Percentiles rank a stretch among this genome's conserved stretches.
These are phyloP conservation scores for Microcera coccophila DNA, from an alignment of 2,329 filamentous ascomycete species.

Conservation along the genomic window DNA sequence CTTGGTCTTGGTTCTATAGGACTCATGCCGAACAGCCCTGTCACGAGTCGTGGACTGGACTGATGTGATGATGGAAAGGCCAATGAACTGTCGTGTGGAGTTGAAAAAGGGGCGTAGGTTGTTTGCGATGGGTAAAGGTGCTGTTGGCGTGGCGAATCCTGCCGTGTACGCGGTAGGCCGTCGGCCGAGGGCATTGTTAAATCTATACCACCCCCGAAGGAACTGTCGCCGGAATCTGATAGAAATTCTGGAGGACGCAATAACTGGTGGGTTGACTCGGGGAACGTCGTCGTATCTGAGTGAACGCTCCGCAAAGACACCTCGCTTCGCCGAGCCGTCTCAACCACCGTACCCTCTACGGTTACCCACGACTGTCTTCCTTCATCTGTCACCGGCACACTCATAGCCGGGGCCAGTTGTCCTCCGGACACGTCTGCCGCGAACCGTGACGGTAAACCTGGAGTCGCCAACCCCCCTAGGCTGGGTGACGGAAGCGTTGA, in stretches of 20 bases:
- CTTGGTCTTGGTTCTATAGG: not conserved
- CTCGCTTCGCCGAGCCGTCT: slow-evolving; percentile 23
- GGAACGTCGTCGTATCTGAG: slow-evolving; percentile 26
- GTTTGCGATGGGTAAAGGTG: too few relatives aligned
- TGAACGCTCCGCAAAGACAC: slow-evolving; percentile 22
- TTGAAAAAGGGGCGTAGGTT: slow-evolving; percentile 26
- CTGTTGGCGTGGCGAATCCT: not conserved
- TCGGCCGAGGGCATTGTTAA: slow-evolving; percentile 28
- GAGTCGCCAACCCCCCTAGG: slow-evolving; percentile 18
- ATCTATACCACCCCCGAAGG: slow-evolving; percentile 29
- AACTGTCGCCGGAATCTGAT: slow-evolving; percentile 21
- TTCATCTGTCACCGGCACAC: slow-evolving; percentile 21
- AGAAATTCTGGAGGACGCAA: slow-evolving; percentile 29
- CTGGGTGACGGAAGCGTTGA: slow-evolving; percentile 28
- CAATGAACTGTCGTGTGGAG: slow-evolving; percentile 32
- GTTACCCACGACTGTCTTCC: slow-evolving; percentile 35
- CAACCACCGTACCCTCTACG: slow-evolving; percentile 26
- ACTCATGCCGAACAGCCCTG: slow-evolving; percentile 9
- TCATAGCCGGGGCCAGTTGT: slow-evolving; percentile 17
- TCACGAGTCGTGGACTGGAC: slow-evolving; percentile 23
- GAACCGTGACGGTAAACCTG: slow-evolving; percentile 23
- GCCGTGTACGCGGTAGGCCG: slow-evolving; percentile 15
- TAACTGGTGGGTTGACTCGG: slow-evolving; percentile 31
- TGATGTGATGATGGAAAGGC: slow-evolving; percentile 30
- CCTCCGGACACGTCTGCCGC: slow-evolving; percentile 23